Base-by-base conservation (phyloP, 441 rosid species). In the Mallotus repandus region DNA sequence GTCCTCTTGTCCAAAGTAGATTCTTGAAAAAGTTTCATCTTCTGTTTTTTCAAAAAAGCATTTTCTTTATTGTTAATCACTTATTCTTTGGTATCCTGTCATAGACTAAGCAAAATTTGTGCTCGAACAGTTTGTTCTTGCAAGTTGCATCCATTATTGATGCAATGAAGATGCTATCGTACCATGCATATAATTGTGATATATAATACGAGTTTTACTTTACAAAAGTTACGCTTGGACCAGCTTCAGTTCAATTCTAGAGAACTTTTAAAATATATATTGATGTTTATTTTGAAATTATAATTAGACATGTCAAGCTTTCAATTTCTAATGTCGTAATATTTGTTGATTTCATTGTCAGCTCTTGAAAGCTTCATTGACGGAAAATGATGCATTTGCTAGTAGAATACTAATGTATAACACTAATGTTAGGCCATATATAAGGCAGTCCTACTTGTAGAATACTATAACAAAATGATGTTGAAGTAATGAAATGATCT, bases 361-460 rank as follows among this genome's bases (percentile, higher is more conserved):
- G 74, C 86, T 90, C 48, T 84, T 79, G 56, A 89, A 80, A 80
- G 91, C 90, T 78, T 90, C 86, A 6, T 77, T 81, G 78, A 81
- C 80, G 18, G 94, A 84, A 77, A 83, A 73, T 9, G 83, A 83
- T 72, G 92, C 94, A 50, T 92, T 88, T 80, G 83, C 87, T 25
- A 0, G 29, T 25, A 25, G 29, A 25, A 25, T 25, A 29, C 32
- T 29, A 29, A 29, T 29, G 32, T 29, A 2, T 29, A 29, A 29
- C 32, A 29, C 3, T 29, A 29, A 29, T 29, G 2, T 29, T 29
- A 25, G 29, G 29, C 29, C 0, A 25, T 25, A 25, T 25, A 1
- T 25, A 25, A 25, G 29, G 29, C 29, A 25, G 29, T 25, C 29
- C 29, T 25, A 29, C 32, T 29, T 29, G 32, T 29, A 29, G 32